These are phyloP conservation scores for Coemansia sp. DNA, from an alignment of 192 early-diverging fungal species.

Conservation along the genomic window DNA sequence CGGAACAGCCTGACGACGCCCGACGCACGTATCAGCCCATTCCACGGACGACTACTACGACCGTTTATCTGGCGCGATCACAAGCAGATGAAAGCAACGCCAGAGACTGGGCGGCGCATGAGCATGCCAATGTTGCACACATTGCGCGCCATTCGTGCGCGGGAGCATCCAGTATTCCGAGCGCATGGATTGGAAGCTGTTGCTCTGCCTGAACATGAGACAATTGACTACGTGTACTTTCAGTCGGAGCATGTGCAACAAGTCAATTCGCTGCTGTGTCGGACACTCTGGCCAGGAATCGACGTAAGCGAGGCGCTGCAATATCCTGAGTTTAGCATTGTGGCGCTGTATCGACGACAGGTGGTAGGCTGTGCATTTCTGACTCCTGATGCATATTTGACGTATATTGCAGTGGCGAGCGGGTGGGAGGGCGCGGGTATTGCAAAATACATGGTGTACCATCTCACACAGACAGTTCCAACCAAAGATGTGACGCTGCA, in stretches of 20 bases:
- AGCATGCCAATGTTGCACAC: conserved; percentile 25
- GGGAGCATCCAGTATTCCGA: conserved; percentile 29
- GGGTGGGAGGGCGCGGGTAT: conserved; percentile 87
- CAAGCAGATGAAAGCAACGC: conserved; percentile 15
- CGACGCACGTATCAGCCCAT: conserved; percentile 62
- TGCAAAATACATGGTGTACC: conserved; percentile 80
- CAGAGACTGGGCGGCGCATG: conserved; percentile 40
- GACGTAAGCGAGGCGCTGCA: conserved; percentile 81
- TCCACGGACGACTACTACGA: conserved; percentile 69
- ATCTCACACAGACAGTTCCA: conserved; percentile 72
- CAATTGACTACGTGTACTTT: conserved; percentile 83
- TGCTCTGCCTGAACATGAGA: conserved; percentile 17
- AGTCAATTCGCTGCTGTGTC: conserved; percentile 72
- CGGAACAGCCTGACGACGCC: conserved; percentile 58
- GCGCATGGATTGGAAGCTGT: conserved; percentile 11
- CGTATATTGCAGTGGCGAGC: conserved; percentile 78
- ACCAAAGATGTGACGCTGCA: conserved; percentile 88
- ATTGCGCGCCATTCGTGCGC: conserved; percentile 35
- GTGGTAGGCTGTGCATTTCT: conserved; percentile 91
- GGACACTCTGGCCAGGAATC: conserved; percentile 87
- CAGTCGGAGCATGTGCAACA: conserved; percentile 64
- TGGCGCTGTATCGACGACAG: conserved; percentile 75
- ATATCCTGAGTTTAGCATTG: conserved; percentile 81
- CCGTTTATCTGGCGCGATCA: conserved; percentile 82
- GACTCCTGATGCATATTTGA: conserved; percentile 87